A percentile compares a stretch with the other conserved stretches of the same genome.
Conservation (phyloP, 805 yeast genomes). For the Metschnikowia lachancei region DNA sequence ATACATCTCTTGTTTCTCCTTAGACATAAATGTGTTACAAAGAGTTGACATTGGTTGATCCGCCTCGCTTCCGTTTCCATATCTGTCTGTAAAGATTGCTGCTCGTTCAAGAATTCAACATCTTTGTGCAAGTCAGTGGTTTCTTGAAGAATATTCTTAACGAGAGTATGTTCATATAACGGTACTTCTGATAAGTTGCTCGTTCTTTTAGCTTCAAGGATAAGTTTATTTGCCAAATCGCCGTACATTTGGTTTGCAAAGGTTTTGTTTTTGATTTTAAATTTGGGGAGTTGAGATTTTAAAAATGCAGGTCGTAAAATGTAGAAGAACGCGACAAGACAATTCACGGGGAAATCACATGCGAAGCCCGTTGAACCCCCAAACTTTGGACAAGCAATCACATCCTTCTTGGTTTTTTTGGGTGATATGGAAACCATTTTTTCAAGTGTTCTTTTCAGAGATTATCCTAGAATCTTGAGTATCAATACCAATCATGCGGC, state of each 20-base stretch:
- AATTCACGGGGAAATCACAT: too few species aligned
- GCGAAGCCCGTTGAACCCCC: too few species aligned
- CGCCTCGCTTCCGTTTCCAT: slow-evolving; percentile 39
- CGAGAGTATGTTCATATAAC: slow-evolving; percentile 66
- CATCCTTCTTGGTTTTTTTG: too few species aligned
- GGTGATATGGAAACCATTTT: too few species aligned
- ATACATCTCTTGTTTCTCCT: slow-evolving; percentile 87
- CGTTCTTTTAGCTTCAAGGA: slow-evolving; percentile 80
- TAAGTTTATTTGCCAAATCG: slow-evolving; percentile 78
- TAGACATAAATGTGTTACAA: slow-evolving; percentile 73
- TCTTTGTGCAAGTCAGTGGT: slow-evolving; percentile 59
- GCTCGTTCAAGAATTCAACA: slow-evolving; percentile 46
- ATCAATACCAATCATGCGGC: too few species aligned
- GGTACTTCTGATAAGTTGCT: slow-evolving; percentile 64
- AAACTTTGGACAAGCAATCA: too few species aligned
- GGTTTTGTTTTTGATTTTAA: neutral
- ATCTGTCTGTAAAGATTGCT: slow-evolving; percentile 24
- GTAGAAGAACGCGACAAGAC: neutral
- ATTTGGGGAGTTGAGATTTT: neutral
- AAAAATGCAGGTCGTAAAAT: slow-evolving; percentile 3
- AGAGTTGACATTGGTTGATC: slow-evolving; percentile 58
- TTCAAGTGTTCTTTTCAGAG: too few species aligned
- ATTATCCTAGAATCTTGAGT: too few species aligned
- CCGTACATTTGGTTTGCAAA: slow-evolving; percentile 67
- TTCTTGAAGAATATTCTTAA: slow-evolving; percentile 70